Percentiles rank a stretch among this genome's conserved stretches.
Evolutionary conservation across 2,329 filamentous ascomycete species (phyloP).

Genomic region (Lasiodiplodia sp.): DNA sequence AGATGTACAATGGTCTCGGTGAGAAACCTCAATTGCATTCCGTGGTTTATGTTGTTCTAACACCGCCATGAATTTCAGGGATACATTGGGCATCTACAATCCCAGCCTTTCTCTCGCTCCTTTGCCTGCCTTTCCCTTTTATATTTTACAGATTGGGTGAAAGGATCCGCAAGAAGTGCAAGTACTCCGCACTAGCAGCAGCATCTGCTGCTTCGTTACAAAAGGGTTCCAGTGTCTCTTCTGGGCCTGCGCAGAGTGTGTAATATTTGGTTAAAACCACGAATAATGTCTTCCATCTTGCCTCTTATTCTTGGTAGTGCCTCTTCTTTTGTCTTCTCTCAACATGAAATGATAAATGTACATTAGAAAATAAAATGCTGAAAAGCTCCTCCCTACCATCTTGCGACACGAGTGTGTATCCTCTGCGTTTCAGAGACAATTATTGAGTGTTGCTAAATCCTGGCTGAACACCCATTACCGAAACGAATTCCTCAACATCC

Average conservation of each 20-base stretch:
- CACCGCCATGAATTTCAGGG: conserved; percentile 48
- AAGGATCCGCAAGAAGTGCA: conserved; percentile 70
- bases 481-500: conserved; percentile 17
- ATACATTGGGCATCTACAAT: conserved; percentile 79
- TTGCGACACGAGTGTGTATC: no score
- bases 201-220: background rate
- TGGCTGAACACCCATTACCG: background rate
- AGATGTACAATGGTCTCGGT: conserved; percentile 59
- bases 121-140: conserved; percentile 76
- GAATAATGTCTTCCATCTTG: no score
- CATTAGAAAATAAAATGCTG: no score
- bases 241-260: background rate
- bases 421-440: background rate
- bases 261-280: background rate
- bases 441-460: background rate
- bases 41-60: background rate
- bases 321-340: no score
- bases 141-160: conserved; percentile 77
- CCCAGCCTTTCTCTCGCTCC: conserved; percentile 75
- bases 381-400: no score
- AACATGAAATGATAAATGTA: no score
- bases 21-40: background rate
- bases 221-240: background rate
- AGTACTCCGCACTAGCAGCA: conserved; percentile 71
- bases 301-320: no score